Evolutionary conservation across 2,329 filamentous ascomycete genomes (phyloP).

Genomic region (Alternaria rosae): DNA sequence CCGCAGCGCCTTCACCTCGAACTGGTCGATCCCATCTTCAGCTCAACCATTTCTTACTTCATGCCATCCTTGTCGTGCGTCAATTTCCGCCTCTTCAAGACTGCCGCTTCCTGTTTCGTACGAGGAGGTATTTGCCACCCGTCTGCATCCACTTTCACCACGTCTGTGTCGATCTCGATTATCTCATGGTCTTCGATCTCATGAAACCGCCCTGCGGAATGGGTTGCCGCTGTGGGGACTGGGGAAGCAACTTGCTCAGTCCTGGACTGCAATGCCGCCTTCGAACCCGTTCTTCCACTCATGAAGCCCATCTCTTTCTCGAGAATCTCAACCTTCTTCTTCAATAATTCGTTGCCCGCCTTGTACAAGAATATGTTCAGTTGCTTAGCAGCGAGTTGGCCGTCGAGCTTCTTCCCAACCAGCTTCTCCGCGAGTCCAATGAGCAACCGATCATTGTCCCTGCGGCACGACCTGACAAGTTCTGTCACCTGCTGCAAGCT

Average conservation of each 20-base stretch:
- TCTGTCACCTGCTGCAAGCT: neutral
- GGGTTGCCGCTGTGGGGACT: neutral
- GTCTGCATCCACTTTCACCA: neutral
- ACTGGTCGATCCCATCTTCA: neutral
- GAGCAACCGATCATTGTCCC: neutral
- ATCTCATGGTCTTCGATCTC: neutral
- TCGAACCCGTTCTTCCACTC: neutral
- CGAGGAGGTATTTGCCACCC: neutral
- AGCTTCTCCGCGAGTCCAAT: neutral
- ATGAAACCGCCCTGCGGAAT: neutral
- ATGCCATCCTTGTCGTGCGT: neutral
- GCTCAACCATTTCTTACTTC: neutral
- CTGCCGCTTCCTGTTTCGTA: neutral
- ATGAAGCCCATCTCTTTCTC: neutral
- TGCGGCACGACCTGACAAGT: slow-evolving; percentile 5
- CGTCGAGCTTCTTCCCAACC: neutral
- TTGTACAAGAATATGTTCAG: neutral
- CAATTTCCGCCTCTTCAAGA: neutral
- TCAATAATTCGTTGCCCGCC: neutral
- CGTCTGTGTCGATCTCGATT: neutral
- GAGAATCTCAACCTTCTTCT: neutral
- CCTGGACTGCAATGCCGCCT: neutral
- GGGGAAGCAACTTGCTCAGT: neutral
- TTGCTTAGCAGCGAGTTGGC: neutral
- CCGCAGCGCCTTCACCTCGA: no score